Conservation (phyloP, 2,329 filamentous ascomycete species). For the Hypoxylon sp. region DNA sequence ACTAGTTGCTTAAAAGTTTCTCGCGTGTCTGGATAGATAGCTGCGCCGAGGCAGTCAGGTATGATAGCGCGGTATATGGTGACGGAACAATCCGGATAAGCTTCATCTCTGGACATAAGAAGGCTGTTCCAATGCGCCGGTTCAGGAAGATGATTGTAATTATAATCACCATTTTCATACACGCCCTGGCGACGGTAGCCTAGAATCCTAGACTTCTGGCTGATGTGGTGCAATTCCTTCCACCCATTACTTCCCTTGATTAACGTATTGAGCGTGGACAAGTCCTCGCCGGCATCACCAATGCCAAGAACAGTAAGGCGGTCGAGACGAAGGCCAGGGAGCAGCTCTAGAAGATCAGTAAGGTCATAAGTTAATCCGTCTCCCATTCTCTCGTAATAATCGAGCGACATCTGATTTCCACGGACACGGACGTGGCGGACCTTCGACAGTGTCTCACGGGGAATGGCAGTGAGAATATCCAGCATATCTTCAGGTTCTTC, state of each 20-base stretch:
- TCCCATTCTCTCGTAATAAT: not conserved
- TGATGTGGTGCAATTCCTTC: not conserved
- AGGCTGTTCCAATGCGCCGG: not conserved
- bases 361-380: not conserved
- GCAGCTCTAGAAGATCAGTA: not conserved
- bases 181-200: not conserved
- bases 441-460: not conserved
- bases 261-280: not conserved
- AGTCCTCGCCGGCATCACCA: not conserved
- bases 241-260: not conserved
- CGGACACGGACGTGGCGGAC: not conserved
- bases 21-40: not conserved
- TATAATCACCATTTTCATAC: not conserved
- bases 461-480: not conserved
- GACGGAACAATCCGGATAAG: not conserved
- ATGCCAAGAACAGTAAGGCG: not conserved
- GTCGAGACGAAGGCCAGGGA: not conserved
- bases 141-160: not conserved
- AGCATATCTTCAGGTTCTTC: not conserved
- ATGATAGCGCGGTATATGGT: not conserved
- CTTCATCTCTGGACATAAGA: not conserved
- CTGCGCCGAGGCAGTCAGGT: not conserved
- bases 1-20: not conserved
- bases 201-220: not conserved
- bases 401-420: not conserved